Evolutionary conservation across 1,139 yeast genomes (phyloP).

Genomic region (Blastobotrys buckinghamii): DNA sequence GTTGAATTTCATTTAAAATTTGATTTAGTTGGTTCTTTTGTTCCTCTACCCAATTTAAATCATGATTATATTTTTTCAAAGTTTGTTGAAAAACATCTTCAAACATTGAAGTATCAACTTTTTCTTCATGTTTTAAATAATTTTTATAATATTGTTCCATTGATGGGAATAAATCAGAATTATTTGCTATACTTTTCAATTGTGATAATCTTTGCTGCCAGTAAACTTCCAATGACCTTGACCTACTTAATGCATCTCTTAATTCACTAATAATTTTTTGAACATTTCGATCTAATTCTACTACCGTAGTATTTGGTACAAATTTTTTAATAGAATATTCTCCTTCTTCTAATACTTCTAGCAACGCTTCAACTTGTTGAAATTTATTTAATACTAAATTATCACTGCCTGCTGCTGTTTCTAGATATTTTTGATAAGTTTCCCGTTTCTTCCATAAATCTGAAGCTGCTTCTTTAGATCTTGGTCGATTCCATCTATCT

Average conservation of each 20-base stretch:
- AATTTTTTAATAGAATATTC: slow-evolving; percentile 38
- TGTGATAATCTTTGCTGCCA: slow-evolving; percentile 26
- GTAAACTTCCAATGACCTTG: slow-evolving; percentile 24
- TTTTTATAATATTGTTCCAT: slow-evolving; percentile 21
- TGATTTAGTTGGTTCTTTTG: slow-evolving; percentile 43
- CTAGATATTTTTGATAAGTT: slow-evolving; percentile 45
- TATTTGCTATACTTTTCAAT: slow-evolving; percentile 26
- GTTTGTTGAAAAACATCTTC: slow-evolving; percentile 29
- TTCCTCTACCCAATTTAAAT: slow-evolving; percentile 37
- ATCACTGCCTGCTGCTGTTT: slow-evolving; percentile 62
- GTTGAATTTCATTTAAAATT: slow-evolving; percentile 34
- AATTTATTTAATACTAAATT: slow-evolving; percentile 42
- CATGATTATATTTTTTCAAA: slow-evolving; percentile 36
- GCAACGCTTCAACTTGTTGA: slow-evolving; percentile 38
- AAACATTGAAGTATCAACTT: slow-evolving; percentile 28
- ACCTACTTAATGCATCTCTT: slow-evolving; percentile 36
- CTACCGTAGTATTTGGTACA: slow-evolving; percentile 47
- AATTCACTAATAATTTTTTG: slow-evolving; percentile 39
- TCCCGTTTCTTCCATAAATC: slow-evolving; percentile 38
- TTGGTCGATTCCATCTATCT: slow-evolving; percentile 39
- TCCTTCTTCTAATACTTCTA: slow-evolving; percentile 44
- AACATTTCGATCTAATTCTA: slow-evolving; percentile 40
- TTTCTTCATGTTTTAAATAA: slow-evolving; percentile 20
- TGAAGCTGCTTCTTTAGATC: slow-evolving; percentile 23
- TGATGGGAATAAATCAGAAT: slow-evolving; percentile 28